phyloP scores from a whole-genome alignment of 1,284 basidiomycete genomes.

The Cystobasidium pallidum region DNA sequence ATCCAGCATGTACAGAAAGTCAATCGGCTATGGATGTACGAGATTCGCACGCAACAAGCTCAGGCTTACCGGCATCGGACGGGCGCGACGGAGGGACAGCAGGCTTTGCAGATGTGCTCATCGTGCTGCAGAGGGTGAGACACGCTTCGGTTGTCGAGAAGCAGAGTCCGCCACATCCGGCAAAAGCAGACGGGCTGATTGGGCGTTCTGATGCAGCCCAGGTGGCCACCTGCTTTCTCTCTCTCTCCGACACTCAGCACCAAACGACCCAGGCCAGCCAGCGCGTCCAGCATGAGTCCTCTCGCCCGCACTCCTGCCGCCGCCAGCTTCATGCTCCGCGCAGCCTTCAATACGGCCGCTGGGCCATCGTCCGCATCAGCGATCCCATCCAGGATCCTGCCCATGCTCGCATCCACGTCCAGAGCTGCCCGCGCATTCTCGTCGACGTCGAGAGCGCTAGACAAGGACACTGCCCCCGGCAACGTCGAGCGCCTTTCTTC shows the following conservation, averaged over 20 bases:
- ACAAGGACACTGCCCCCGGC: background rate
- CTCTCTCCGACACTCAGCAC: background rate
- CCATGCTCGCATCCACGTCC: constrained; percentile 22
- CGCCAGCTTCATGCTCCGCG: constrained; percentile 5
- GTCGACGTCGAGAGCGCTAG: constrained; percentile 7
- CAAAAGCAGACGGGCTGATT: constrained; percentile 9
- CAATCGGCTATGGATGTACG: too few species aligned
- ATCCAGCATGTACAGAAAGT: background rate
- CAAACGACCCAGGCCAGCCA: background rate
- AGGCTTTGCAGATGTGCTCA: constrained; percentile 28
- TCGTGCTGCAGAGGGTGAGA: background rate
- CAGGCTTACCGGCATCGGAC: constrained; percentile 36
- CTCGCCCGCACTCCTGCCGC: constrained; percentile 19
- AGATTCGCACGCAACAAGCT: too few species aligned
- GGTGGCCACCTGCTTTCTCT: background rate
- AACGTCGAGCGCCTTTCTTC: constrained; percentile 24
- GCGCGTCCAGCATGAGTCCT: constrained; percentile 9
- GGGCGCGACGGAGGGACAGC: constrained; percentile 19
- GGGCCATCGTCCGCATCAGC: constrained; percentile 7
- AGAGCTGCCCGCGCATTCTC: constrained; percentile 26
- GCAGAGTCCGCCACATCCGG: background rate
- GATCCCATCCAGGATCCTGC: constrained; percentile 27
- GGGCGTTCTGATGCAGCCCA: background rate
- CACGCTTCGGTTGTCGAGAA: background rate
- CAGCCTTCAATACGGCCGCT: constrained; percentile 4